Evolutionary conservation across 2,329 filamentous ascomycete genomes (phyloP), one percentile per base, ranked within the genome.

Genomic region (Hymenoscyphus linearis): DNA sequence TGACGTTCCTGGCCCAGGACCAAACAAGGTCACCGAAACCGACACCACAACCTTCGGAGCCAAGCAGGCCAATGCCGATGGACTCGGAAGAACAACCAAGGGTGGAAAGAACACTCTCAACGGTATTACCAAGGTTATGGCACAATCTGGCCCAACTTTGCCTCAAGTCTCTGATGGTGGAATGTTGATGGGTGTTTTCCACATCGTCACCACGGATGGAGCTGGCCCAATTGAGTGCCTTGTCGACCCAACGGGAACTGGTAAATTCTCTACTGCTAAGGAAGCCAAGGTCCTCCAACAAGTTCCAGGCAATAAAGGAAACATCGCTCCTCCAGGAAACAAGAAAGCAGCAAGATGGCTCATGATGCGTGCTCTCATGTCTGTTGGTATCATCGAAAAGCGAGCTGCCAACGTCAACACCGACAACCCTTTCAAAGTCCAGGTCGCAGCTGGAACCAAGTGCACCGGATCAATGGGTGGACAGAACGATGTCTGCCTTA

Each of bases 181-280:
- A 60, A 67, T 78, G 60, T 67, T 88, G 63, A 75, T 75, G 67
- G 87, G 88, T 79, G 87, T 84, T 1, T 76, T 88, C 10, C 85
- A 87, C 75, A 85, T 88, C 72, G 84, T 88, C 72, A 88, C 88
- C 74, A 78, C 78, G 40, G 86, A 89, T 66, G 86, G 86, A 61
- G 85, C 82, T 62, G 86, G 86, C 18, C 69, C 69, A 57, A 67
- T 69, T 60, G 81, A 76, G 6, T 87, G 85, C 76, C 84, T 84
- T 78, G 83, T 88, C 72, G 86, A 86, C 69, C 74, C 78, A 58
- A 84, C 85, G 61, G 85, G 77, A 60, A 85, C 84, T 4, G 85
- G 79, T 26, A 70, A 62, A 13, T 70, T 68, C 66, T 65, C 76
- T 55, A 71, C 76, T 65, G 86, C 82, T 79, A 71, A 74, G 25